phyloP scores from a whole-genome alignment of 345 rosid species.

The Abelmoschus esculentus region DNA sequence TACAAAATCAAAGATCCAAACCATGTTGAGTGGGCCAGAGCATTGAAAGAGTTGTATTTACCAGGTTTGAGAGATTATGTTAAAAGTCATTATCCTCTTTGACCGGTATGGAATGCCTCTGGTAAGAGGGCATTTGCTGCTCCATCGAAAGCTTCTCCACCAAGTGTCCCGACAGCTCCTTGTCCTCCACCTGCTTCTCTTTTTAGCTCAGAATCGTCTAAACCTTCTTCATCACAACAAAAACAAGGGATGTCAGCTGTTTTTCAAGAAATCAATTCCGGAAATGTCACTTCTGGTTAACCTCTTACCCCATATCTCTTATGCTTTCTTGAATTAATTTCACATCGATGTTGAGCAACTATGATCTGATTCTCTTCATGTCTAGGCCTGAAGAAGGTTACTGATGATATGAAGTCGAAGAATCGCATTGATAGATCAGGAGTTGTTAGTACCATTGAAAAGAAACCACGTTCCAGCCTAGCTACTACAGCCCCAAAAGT shows the following conservation, averaged over 20 bases:
- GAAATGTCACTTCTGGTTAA: slow-evolving; percentile 67
- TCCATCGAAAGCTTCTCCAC: slow-evolving; percentile 47
- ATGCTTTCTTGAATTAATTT: background rate
- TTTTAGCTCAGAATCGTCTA: slow-evolving; percentile 60
- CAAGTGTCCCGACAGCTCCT: slow-evolving; percentile 78
- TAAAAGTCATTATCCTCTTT: slow-evolving; percentile 75
- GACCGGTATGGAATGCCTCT: slow-evolving; percentile 82
- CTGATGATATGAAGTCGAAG: slow-evolving; percentile 91
- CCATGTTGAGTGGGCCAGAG: slow-evolving; percentile 98
- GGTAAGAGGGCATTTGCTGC: slow-evolving; percentile 44
- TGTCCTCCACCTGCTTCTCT: slow-evolving; percentile 76
- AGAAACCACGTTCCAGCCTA: slow-evolving; percentile 39
- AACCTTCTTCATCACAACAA: slow-evolving; percentile 69
- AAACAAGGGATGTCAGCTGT: slow-evolving; percentile 93
- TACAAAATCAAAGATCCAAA: slow-evolving; percentile 71
- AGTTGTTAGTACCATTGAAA: slow-evolving; percentile 49
- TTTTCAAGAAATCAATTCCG: slow-evolving; percentile 74
- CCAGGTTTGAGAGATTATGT: slow-evolving; percentile 90
- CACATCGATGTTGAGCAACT: slow-evolving; percentile 11
- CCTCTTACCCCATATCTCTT: slow-evolving; percentile 8
- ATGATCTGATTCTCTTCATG: slow-evolving; percentile 13
- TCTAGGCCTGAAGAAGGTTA: slow-evolving; percentile 80
- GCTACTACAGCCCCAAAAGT: slow-evolving; percentile 56
- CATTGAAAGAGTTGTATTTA: slow-evolving; percentile 80
- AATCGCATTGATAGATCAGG: slow-evolving; percentile 67